Evolutionary conservation across 768 basidiomycete species (phyloP).

Genomic region (Mycena floridula): DNA sequence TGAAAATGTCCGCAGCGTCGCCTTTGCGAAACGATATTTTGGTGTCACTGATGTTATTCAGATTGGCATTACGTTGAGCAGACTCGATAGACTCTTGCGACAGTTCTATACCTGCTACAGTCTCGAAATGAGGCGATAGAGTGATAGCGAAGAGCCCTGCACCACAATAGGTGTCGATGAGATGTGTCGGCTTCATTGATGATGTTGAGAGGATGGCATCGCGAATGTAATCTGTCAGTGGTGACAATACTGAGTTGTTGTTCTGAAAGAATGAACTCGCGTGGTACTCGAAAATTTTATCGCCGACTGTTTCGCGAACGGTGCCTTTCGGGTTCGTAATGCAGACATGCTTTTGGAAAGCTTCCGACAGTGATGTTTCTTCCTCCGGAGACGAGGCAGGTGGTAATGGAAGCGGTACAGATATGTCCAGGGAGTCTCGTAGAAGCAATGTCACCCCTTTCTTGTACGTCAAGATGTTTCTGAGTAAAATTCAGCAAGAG

Average conservation of each 20-base stretch:
- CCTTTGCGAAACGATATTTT: slow-evolving; percentile 72
- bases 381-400: slow-evolving; percentile 16
- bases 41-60: slow-evolving; percentile 51
- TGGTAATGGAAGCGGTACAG: slow-evolving; percentile 7
- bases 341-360: slow-evolving; percentile 62
- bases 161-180: slow-evolving; percentile 95
- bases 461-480: slow-evolving; percentile 76
- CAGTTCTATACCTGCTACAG: slow-evolving; percentile 88
- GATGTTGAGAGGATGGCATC: slow-evolving; percentile 50
- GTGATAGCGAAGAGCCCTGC: slow-evolving; percentile 83
- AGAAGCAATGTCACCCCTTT: slow-evolving; percentile 87
- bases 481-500: too few relatives aligned
- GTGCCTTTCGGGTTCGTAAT: slow-evolving; percentile 76
- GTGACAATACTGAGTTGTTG: slow-evolving; percentile 87
- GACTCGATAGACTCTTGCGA: slow-evolving; percentile 62
- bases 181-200: slow-evolving; percentile 53
- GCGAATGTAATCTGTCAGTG: slow-evolving; percentile 79
- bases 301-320: slow-evolving; percentile 81
- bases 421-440: slow-evolving; percentile 66
- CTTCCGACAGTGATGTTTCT: slow-evolving; percentile 25
- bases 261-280: slow-evolving; percentile 97
- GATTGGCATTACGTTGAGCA: slow-evolving; percentile 58
- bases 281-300: slow-evolving; percentile 75
- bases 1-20: slow-evolving; percentile 85
- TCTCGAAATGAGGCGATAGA: slow-evolving; percentile 66